Evolutionary conservation across 805 yeast genomes (phyloP).

Genomic region (Helenozyma rhizophorensis): DNA sequence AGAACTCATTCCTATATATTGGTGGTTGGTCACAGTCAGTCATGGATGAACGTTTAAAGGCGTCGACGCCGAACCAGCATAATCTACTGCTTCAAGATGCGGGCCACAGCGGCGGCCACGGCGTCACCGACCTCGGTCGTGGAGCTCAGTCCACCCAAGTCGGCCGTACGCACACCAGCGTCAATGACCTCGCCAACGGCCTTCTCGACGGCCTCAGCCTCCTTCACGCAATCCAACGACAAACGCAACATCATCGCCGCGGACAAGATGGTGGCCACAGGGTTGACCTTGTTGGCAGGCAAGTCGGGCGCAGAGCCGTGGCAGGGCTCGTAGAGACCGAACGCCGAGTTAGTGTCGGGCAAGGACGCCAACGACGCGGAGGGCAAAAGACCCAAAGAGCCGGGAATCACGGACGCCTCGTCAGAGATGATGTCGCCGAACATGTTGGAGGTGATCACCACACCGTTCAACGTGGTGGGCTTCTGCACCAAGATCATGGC

Average conservation of each 20-base stretch:
- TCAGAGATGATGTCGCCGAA: constrained; percentile 98
- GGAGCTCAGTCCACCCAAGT: constrained; percentile 76
- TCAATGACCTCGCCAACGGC: constrained; percentile 86
- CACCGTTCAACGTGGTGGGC: constrained; percentile 89
- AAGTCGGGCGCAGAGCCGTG: constrained; percentile 99
- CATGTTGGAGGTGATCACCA: constrained; percentile 91
- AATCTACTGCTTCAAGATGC: constrained; percentile 35
- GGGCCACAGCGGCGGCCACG: constrained; percentile 66
- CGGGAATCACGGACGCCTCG: constrained; percentile 97
- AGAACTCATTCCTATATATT: neutral
- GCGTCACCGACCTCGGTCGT: constrained; percentile 96
- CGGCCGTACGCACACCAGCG: constrained; percentile 84
- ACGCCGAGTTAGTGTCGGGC: constrained; percentile 91
- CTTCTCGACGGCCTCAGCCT: constrained; percentile 82
- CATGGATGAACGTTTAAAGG: no score
- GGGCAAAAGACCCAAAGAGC: constrained; percentile 92
- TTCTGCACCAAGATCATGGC: constrained; percentile 95
- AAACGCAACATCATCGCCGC: constrained; percentile 97
- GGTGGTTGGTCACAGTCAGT: neutral
- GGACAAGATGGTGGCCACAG: constrained; percentile 90
- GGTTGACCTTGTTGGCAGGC: constrained; percentile 83
- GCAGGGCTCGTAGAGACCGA: constrained; percentile 97
- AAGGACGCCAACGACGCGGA: constrained; percentile 96
- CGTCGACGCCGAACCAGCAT: neutral
- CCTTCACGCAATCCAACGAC: constrained; percentile 75